These are phyloP conservation scores for Wallacemonas sp. DNA, from an alignment of 208 protist species.

Conservation along the genomic window DNA sequence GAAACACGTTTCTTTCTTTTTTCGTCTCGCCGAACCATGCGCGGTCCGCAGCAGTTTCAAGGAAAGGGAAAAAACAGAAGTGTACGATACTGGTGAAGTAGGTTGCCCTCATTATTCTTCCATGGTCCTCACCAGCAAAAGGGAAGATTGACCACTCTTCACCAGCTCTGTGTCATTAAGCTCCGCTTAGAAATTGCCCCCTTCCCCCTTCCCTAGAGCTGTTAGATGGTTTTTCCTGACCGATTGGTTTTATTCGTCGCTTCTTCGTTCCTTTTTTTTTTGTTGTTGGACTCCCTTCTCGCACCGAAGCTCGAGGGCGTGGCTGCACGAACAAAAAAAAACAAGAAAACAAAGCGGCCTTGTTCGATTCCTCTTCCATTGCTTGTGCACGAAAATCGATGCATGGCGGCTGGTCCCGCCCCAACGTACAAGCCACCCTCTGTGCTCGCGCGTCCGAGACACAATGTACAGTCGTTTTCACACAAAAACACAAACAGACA, in stretches of 20 bases:
- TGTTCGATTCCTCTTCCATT: no score
- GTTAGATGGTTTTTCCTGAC: neutral
- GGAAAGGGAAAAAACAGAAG: no score
- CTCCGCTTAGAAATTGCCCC: no score
- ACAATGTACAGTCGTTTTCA: no score
- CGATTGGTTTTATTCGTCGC: neutral
- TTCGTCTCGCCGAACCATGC: no score
- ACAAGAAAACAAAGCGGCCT: no score
- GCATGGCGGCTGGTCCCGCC: no score
- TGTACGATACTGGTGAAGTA: neutral
- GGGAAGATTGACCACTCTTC: neutral
- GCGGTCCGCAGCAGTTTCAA: no score
- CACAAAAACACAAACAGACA: no score
- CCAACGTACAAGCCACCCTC: no score
- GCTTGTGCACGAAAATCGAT: no score
- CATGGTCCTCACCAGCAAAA: slow-evolving; percentile 1
- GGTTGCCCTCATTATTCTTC: neutral
- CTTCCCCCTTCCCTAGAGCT: neutral
- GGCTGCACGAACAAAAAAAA: slow-evolving; percentile 8
- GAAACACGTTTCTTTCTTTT: neutral
- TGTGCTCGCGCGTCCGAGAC: no score
- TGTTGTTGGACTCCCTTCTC: neutral
- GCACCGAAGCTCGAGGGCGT: neutral
- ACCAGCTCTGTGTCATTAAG: neutral
- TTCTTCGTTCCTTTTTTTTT: slow-evolving; percentile 13